Evolutionary conservation across 768 basidiomycete genomes (phyloP), one percentile per base, ranked within the genome.

Genomic region (Boletus pseudo-olivaceus): DNA sequence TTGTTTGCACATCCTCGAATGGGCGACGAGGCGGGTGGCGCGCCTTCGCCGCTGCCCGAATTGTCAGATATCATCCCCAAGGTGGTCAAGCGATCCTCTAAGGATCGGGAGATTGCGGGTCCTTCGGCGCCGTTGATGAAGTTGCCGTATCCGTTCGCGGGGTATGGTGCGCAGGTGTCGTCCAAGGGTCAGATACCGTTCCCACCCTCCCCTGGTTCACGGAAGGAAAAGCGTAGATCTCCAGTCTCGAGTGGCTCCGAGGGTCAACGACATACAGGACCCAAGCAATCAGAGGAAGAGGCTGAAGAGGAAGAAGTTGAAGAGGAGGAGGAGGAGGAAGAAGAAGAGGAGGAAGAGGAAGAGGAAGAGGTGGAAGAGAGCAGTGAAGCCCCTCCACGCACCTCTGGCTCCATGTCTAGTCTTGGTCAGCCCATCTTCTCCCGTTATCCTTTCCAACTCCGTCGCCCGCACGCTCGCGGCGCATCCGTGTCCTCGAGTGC

Each of bases 391-490:
- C 80, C 83, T 5, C 82, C 82, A 39, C 78, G 84, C 17, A 86
- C 82, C 5, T 90, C 89, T 0, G 88, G 83, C 19, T 93, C 91
- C 8, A 84, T 93, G 84, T 93, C 90, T 4, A 89, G 87, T 56
- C 79, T 93, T 6, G 91, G 91, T 3, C 85, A 87, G 23, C 90
- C 89, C 1, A 77, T 93, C 49, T 69, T 73, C 33, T 83, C 87
- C 23, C 79, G 84, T 0, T 87, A 85, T 63, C 88, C 87, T 10
- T 88, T 88, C 77, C 76, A 81, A 49, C 80, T 82, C 68, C 82
- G 84, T 19, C 77, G 77, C 2, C 66, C 67, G 1, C 67, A 67
- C 34, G 59, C 66, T 1, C 78, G 80, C 8, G 79, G 82, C 0
- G 73, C 70, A 14, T 76, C 59, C 19, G 55, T 67, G 30, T 80